These are phyloP conservation scores for Colletotrichum sublineola DNA, from an alignment of 2,329 filamentous ascomycete genomes.

Conservation along the genomic window DNA sequence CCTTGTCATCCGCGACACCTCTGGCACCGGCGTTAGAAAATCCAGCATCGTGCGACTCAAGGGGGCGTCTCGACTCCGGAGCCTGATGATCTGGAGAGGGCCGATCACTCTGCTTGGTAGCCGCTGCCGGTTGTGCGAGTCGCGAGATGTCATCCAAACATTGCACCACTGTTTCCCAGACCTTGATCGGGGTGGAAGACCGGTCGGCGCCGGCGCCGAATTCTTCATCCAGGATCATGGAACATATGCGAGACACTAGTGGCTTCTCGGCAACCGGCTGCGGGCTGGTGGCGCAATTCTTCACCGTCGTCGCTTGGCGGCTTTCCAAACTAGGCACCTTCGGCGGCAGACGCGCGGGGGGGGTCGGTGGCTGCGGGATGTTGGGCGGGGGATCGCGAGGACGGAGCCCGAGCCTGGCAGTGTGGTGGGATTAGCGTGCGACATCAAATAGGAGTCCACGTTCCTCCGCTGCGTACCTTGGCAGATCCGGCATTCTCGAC, in stretches of 20 bases:
- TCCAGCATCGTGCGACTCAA: not conserved
- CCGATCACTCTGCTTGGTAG: not conserved
- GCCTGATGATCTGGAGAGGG: not conserved
- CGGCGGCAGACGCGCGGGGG: slow-evolving; percentile 1
- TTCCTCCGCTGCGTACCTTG: slow-evolving; percentile 4
- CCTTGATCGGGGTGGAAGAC: slow-evolving; percentile 33
- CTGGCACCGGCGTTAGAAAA: not conserved
- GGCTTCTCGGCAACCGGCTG: not conserved
- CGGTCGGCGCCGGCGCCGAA: slow-evolving; percentile 16
- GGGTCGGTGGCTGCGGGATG: not conserved
- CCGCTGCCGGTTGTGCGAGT: not conserved
- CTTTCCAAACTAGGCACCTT: not conserved
- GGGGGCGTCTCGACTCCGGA: too few species aligned
- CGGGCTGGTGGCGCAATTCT: not conserved
- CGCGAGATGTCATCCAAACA: slow-evolving; percentile 29
- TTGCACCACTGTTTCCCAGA: slow-evolving; percentile 31
- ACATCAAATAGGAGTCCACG: too few species aligned
- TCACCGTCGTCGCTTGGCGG: not conserved
- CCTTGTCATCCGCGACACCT: not conserved
- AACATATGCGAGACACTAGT: slow-evolving; percentile 32
- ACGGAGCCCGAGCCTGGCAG: slow-evolving; percentile 8
- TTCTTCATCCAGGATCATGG: slow-evolving; percentile 34
- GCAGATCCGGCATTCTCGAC: slow-evolving; percentile 15
- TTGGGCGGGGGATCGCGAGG: not conserved
- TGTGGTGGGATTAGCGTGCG: not conserved